These are phyloP conservation scores for Hyphopichia wangnamkhiaoensis DNA, from an alignment of 1,139 yeast genomes.

Conservation along the genomic window DNA sequence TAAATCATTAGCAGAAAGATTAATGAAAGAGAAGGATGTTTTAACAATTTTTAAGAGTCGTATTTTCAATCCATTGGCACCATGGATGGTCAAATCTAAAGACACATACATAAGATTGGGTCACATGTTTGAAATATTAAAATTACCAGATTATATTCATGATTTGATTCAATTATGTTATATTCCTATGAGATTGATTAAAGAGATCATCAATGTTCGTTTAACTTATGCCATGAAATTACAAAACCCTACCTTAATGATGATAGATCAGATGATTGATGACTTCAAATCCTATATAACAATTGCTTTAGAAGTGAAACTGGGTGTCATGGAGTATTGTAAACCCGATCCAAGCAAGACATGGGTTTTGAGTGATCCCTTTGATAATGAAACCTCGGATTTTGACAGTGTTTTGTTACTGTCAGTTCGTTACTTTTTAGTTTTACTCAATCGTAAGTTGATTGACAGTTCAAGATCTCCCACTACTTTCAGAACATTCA, in stretches of 20 bases:
- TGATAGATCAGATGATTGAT: constrained; percentile 91
- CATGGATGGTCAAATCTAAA: constrained; percentile 79
- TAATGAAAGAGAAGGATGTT: constrained; percentile 84
- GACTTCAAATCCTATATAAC: constrained; percentile 79
- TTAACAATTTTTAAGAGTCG: constrained; percentile 64
- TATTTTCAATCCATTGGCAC: constrained; percentile 60
- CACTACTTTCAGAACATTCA: constrained; percentile 74
- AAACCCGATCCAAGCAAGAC: constrained; percentile 62
- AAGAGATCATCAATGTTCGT: constrained; percentile 76
- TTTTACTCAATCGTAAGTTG: constrained; percentile 71
- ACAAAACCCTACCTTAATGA: constrained; percentile 88
- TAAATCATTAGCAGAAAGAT: constrained; percentile 77
- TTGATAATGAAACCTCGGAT: constrained; percentile 55
- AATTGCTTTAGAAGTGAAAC: constrained; percentile 75
- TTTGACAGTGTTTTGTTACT: constrained; percentile 75
- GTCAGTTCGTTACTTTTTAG: constrained; percentile 73
- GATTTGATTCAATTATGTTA: constrained; percentile 65
- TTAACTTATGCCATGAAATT: constrained; percentile 77
- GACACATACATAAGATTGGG: constrained; percentile 66
- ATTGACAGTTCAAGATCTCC: constrained; percentile 71
- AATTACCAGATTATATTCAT: constrained; percentile 74
- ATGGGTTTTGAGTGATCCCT: constrained; percentile 72
- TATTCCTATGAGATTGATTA: constrained; percentile 79
- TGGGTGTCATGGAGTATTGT: constrained; percentile 63
- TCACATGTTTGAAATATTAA: constrained; percentile 63